A percentile compares a stretch with the other conserved stretches of the same genome.
These are phyloP conservation scores for Amoeboradix gromovi DNA, from an alignment of 371 early-diverging fungal species.

Conservation along the genomic window DNA sequence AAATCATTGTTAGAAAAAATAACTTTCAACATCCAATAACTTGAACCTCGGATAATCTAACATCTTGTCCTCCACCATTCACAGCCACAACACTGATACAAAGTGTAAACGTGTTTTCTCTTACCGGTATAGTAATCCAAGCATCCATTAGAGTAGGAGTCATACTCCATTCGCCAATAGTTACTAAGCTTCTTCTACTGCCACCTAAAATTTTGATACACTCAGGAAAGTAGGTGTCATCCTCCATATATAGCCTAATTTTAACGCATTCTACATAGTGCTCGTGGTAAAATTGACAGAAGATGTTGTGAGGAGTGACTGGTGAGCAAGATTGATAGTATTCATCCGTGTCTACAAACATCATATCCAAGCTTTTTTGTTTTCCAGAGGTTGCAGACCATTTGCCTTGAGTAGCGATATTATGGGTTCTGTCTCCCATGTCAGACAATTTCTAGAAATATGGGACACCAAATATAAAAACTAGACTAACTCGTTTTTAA, in stretches of 20 bases:
- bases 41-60: not conserved
- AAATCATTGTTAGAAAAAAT: conserved; percentile 5
- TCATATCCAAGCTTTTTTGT: not conserved
- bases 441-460: no score
- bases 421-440: no score
- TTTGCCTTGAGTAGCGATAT: not conserved
- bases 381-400: not conserved
- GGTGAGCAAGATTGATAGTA: not conserved
- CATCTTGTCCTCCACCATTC: not conserved
- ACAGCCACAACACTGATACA: not conserved
- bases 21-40: not conserved
- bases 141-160: not conserved
- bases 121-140: not conserved
- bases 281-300: not conserved
- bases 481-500: no score
- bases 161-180: not conserved
- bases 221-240: not conserved
- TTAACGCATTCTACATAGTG: not conserved
- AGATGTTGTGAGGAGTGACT: not conserved
- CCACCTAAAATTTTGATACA: not conserved
- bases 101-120: not conserved
- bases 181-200: not conserved
- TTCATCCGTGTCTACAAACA: not conserved
- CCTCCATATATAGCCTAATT: not conserved
- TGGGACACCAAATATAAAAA: no score